phyloP scores from a whole-genome alignment of 2,329 filamentous ascomycete genomes.

The Dactylellina cionopaga region DNA sequence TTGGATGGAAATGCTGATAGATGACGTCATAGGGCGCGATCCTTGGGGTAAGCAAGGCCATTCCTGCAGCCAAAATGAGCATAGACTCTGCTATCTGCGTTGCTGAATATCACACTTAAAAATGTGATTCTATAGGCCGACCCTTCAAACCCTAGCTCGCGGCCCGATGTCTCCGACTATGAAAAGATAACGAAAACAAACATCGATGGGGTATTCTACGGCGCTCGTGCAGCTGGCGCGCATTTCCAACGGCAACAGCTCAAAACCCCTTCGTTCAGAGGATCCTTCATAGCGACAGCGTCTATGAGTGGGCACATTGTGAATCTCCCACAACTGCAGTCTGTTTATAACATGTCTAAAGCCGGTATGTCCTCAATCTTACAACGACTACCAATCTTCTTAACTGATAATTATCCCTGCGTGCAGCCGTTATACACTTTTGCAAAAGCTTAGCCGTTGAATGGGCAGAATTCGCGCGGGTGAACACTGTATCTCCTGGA shows the following conservation, averaged over 20 bases:
- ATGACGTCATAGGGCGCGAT: slow-evolving; percentile 36
- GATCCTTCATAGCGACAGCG: slow-evolving; percentile 80
- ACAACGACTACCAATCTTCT: slow-evolving; percentile 53
- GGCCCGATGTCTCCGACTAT: slow-evolving; percentile 63
- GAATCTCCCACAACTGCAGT: slow-evolving; percentile 79
- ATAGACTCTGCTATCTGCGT: neutral
- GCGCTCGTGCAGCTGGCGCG: slow-evolving; percentile 74
- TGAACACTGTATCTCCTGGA: slow-evolving; percentile 77
- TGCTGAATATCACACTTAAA: neutral
- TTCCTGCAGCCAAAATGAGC: neutral
- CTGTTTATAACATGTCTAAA: slow-evolving; percentile 78
- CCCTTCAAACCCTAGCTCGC: slow-evolving; percentile 9
- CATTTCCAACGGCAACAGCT: slow-evolving; percentile 76
- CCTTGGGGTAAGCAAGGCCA: slow-evolving; percentile 21
- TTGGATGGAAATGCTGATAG: neutral
- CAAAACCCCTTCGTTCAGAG: slow-evolving; percentile 70
- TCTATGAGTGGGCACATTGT: slow-evolving; percentile 82
- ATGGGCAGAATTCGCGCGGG: slow-evolving; percentile 78
- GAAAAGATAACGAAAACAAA: slow-evolving; percentile 75
- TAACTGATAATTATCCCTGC: neutral
- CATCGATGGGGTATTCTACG: slow-evolving; percentile 81
- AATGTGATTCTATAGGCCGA: slow-evolving; percentile 2
- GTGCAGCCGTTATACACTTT: slow-evolving; percentile 65
- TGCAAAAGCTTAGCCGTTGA: slow-evolving; percentile 75
- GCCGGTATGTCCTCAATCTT: slow-evolving; percentile 65